Evolutionary conservation across 2,329 filamentous ascomycete species (phyloP), one percentile per base, ranked within the genome.

Genomic region (Lasiodiplodia hormozganensis): DNA sequence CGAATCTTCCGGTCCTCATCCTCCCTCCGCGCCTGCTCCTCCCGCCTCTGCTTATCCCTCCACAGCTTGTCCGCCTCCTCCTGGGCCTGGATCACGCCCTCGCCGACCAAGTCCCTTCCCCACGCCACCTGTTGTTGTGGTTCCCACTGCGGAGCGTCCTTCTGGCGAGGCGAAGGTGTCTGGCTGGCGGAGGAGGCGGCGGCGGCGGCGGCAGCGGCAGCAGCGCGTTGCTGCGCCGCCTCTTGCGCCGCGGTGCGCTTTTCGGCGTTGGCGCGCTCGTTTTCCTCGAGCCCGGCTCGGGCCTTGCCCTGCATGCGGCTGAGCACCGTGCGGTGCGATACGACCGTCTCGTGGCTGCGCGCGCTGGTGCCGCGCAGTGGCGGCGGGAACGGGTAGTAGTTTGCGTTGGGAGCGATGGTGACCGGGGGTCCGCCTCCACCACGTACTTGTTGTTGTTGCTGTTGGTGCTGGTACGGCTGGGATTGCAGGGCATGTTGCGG

Each of bases 251-350:
- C 23, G 23, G 31, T 34, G 7, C 31, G 31, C 31, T 25, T 16
- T 25, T 47, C 57, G 14, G 57, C 57, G 60, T 64, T 64, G n/a
- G n/a, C 43, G 11, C 28, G 60, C 47, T 64, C 60, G 43, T 64
- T 52, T 12, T 64, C 28, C 18, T 4, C 11, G 11, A 64, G 60
- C 8, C 40, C 40, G 23, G 16, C 16, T 10, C n/a, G 16, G 14
- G 58, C 58, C 23, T n/a, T 7, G 18, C 21, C 18, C 28, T 62
- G 58, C 40, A 62, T 49, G 16, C 34, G 28, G 40, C 40, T 36
- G 36, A 51, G 40, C 25, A 28, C 40, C 0, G 58, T 34, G 25
- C 23, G 25, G 58, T 49, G 40, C 40, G 58, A 62, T 10, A 18
- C 18, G 18, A 2, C 16, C n/a, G 56, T 60, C 36, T 40, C 56